phyloP scores from a whole-genome alignment of 805 yeast genomes.

The Sungouiella thailandica region DNA sequence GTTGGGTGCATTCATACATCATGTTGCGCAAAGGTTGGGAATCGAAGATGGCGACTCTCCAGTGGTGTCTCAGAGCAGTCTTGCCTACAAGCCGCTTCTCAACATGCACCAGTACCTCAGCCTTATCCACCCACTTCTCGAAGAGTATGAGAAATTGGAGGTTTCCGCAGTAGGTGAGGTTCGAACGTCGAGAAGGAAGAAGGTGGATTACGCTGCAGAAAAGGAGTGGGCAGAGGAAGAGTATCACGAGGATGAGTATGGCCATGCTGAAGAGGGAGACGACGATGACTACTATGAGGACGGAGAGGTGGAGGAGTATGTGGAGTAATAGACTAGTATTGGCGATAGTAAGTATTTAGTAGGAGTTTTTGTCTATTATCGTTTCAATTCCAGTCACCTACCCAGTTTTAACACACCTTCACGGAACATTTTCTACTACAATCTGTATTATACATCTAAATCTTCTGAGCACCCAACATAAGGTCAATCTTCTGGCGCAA shows the following conservation, averaged over 20 bases:
- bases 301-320: conserved; percentile 9
- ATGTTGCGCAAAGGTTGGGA: conserved; percentile 21
- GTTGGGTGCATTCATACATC: conserved; percentile 22
- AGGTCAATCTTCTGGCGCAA: conserved; percentile 76
- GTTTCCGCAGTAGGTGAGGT: conserved; percentile 3
- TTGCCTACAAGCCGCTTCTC: conserved; percentile 23
- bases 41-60: conserved; percentile 2
- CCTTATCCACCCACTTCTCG: conserved; percentile 23
- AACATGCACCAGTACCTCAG: conserved; percentile 27
- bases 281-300: conserved; percentile 11
- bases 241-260: conserved; percentile 3
- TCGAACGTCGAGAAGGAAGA: conserved; percentile 12
- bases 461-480: conserved; percentile 48
- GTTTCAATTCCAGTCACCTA: too few relatives aligned
- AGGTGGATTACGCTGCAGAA: conserved; percentile 9
- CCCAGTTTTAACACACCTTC: too few relatives aligned
- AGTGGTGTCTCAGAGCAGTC: conserved; percentile 14
- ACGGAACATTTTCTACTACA: too few relatives aligned
- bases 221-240: conserved; percentile 7
- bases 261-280: conserved; percentile 3
- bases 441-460: conserved; percentile 7
- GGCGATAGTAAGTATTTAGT: too few relatives aligned
- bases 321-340: too few relatives aligned
- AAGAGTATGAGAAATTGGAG: conserved; percentile 9
- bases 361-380: too few relatives aligned